These are phyloP conservation scores for Ogataea paraovalis DNA, from an alignment of 805 yeast genomes.

Conservation along the genomic window DNA sequence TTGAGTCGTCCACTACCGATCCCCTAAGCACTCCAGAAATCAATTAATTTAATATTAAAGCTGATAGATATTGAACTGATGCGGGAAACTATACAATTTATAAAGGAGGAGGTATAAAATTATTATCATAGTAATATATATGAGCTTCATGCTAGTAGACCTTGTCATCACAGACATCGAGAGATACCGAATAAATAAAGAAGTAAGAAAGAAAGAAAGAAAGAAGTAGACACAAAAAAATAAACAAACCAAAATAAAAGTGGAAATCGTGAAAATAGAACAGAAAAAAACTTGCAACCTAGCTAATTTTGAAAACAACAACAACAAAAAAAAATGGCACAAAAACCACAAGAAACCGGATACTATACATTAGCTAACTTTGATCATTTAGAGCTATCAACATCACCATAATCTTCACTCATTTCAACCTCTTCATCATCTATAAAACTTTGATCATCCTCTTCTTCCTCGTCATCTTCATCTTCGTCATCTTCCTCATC, in stretches of 20 bases:
- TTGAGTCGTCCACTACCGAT: too few relatives aligned
- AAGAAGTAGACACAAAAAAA: too few relatives aligned
- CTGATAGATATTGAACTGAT: background rate
- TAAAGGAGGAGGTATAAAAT: background rate
- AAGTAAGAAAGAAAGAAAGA: background rate
- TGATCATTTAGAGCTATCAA: slow-evolving; percentile 20
- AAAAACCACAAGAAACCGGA: background rate
- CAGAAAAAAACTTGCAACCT: background rate
- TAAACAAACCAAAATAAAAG: too few relatives aligned
- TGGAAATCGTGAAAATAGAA: background rate
- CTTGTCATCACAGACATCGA: background rate
- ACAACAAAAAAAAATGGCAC: background rate
- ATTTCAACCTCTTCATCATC: slow-evolving; percentile 43
- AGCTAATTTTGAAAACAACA: background rate
- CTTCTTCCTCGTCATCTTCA: slow-evolving; percentile 53
- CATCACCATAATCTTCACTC: slow-evolving; percentile 43
- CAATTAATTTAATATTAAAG: background rate
- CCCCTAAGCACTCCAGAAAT: too few relatives aligned
- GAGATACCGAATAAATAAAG: background rate
- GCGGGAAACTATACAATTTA: background rate
- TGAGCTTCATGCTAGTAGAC: background rate
- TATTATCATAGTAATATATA: background rate
- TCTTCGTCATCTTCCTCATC: slow-evolving; percentile 56
- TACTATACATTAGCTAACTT: background rate
- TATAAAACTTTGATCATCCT: slow-evolving; percentile 40